phyloP scores from a whole-genome alignment of 139 green algal genomes.

The Bryopsis sp. region DNA sequence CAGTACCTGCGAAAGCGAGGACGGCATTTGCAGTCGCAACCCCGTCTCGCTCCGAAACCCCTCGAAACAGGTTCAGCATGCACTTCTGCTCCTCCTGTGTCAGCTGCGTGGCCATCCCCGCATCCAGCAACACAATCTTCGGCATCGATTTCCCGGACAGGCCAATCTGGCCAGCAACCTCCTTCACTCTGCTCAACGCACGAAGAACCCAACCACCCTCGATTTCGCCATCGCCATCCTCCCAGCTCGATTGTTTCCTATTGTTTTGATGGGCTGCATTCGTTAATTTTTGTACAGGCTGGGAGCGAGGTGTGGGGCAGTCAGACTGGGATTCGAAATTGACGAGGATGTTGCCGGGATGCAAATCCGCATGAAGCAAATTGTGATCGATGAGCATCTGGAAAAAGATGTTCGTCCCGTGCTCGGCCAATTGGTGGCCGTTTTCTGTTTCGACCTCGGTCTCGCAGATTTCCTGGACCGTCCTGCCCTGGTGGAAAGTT shows the following conservation, averaged over 20 bases:
- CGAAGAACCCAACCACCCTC: not conserved
- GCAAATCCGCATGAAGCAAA: constrained; percentile 91
- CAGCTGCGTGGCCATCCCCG: constrained; percentile 83
- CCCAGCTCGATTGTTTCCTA: not conserved
- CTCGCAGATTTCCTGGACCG: constrained; percentile 11
- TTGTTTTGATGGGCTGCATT: not conserved
- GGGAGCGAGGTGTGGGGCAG: not conserved
- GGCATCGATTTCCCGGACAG: too few species aligned
- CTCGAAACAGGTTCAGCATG: constrained; percentile 48
- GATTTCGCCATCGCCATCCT: not conserved
- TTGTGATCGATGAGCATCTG: constrained; percentile 96
- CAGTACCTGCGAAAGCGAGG: constrained; percentile 51
- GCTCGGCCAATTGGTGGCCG: constrained; percentile 32
- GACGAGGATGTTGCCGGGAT: constrained; percentile 81
- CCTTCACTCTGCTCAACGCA: too few species aligned
- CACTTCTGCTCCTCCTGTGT: constrained; percentile 45
- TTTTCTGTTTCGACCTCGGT: not conserved
- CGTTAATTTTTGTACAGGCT: not conserved
- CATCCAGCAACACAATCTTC: constrained; percentile 73
- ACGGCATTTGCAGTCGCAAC: constrained; percentile 43
- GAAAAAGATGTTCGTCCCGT: constrained; percentile 39
- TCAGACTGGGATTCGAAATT: constrained; percentile 34
- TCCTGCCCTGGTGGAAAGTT: constrained; percentile 78
- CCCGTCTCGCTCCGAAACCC: constrained; percentile 56
- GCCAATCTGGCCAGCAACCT: too few species aligned